Conservation (phyloP, 768 basidiomycete species). For the Russula abietina region DNA sequence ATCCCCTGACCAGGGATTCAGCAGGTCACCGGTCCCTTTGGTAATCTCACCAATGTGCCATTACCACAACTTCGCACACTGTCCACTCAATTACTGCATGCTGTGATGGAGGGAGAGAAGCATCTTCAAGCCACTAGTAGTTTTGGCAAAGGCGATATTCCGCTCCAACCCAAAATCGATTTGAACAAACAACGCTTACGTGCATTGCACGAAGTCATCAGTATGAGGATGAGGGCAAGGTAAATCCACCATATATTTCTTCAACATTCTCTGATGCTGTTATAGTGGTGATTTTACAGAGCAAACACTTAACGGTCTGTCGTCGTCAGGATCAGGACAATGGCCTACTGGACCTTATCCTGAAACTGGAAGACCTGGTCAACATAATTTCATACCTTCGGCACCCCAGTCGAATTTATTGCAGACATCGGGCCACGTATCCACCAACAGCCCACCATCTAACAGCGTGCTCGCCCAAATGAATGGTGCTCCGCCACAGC, state of each 20-base stretch:
- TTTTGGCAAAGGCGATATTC: slow-evolving; percentile 3
- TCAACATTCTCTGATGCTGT: too few relatives aligned
- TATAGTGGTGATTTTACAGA: too few relatives aligned
- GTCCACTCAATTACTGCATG: neutral
- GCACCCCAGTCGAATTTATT: slow-evolving; percentile 10
- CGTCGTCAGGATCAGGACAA: too few relatives aligned
- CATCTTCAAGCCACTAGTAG: neutral
- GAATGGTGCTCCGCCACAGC: slow-evolving; percentile 4
- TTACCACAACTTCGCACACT: neutral
- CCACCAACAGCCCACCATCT: neutral
- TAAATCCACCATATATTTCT: too few relatives aligned
- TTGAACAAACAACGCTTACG: neutral
- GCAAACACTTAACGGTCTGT: neutral
- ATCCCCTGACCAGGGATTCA: neutral
- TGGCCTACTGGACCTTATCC: too few relatives aligned
- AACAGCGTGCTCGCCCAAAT: slow-evolving; percentile 1
- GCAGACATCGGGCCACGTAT: slow-evolving; percentile 10
- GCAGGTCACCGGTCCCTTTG: neutral
- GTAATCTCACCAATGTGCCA: neutral
- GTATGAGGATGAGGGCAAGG: too few relatives aligned
- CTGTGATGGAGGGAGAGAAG: slow-evolving; percentile 9
- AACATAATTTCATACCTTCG: slow-evolving; percentile 9
- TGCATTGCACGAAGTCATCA: too few relatives aligned
- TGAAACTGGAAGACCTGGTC: slow-evolving; percentile 6
- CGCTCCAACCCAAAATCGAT: slow-evolving; percentile 6